phyloP scores from a whole-genome alignment of 2,329 filamentous ascomycete genomes.

The Fusarium sp. region DNA sequence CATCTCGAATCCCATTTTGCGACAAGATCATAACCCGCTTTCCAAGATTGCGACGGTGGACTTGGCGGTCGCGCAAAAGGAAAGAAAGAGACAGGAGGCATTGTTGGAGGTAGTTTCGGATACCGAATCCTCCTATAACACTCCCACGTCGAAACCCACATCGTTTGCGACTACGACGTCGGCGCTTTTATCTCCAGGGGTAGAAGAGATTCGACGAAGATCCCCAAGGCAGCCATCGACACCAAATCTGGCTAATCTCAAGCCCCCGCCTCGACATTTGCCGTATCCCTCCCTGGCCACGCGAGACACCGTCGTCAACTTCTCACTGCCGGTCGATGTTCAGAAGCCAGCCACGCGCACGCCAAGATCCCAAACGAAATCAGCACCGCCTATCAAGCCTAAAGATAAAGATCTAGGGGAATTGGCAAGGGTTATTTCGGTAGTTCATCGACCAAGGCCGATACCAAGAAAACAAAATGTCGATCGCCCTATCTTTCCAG shows the following conservation, averaged over 20 bases:
- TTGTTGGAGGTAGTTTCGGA: slow-evolving; percentile 24
- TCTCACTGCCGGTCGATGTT: slow-evolving; percentile 36
- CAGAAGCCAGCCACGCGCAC: slow-evolving; percentile 42
- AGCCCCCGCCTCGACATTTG: slow-evolving; percentile 8
- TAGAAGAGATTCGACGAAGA: slow-evolving; percentile 59
- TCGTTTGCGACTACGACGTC: slow-evolving; percentile 55
- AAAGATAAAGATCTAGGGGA: slow-evolving; percentile 28
- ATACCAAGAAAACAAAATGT: slow-evolving; percentile 59
- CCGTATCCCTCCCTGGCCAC: slow-evolving; percentile 13
- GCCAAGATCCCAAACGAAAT: slow-evolving; percentile 14
- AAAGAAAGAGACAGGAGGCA: slow-evolving; percentile 54
- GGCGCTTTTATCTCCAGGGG: slow-evolving; percentile 59
- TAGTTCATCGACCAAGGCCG: slow-evolving; percentile 64
- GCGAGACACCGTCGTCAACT: slow-evolving; percentile 31
- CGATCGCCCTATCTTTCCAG: slow-evolving; percentile 58
- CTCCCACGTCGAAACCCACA: slow-evolving; percentile 29
- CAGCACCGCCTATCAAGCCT: slow-evolving; percentile 31
- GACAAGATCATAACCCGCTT: slow-evolving; percentile 51
- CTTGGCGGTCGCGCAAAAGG: slow-evolving; percentile 56
- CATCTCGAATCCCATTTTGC: slow-evolving; percentile 61
- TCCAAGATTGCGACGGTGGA: slow-evolving; percentile 59
- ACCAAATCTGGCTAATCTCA: slow-evolving; percentile 22
- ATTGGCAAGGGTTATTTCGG: slow-evolving; percentile 27
- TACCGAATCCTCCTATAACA: slow-evolving; percentile 1
- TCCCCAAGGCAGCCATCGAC: slow-evolving; percentile 55